Evolutionary conservation across 805 yeast species (phyloP).

Genomic region (Kodamaea leandrae): DNA sequence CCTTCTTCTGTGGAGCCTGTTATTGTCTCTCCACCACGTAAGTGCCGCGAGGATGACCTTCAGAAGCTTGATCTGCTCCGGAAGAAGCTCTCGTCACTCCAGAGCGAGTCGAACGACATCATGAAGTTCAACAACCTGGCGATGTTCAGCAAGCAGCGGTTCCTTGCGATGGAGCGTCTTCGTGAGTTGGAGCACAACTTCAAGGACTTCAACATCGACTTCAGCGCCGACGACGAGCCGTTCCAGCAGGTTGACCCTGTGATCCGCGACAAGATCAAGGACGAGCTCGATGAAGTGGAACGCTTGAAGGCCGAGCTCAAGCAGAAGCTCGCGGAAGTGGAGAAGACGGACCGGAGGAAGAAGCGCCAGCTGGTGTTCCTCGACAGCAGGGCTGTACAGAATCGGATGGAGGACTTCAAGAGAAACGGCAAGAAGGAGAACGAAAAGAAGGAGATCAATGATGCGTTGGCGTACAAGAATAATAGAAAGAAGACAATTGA

Average conservation of each 20-base stretch:
- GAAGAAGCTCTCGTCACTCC: slow-evolving; percentile 57
- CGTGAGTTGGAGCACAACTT: slow-evolving; percentile 66
- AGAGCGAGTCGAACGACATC: slow-evolving; percentile 73
- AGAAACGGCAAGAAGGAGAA: slow-evolving; percentile 24
- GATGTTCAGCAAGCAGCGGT: slow-evolving; percentile 55
- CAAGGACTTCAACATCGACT: slow-evolving; percentile 61
- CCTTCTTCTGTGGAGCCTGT: slow-evolving; percentile 16
- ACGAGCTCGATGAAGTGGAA: slow-evolving; percentile 43
- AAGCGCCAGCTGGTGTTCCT: slow-evolving; percentile 20
- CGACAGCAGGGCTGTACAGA: slow-evolving; percentile 30
- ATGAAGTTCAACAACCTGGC: slow-evolving; percentile 66
- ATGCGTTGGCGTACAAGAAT: slow-evolving; percentile 30
- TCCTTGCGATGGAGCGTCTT: slow-evolving; percentile 68
- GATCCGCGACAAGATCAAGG: slow-evolving; percentile 36
- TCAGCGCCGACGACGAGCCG: slow-evolving; percentile 18
- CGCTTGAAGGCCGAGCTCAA: slow-evolving; percentile 39
- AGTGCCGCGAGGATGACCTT: slow-evolving; percentile 49
- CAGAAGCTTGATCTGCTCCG: slow-evolving; percentile 55
- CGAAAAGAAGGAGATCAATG: neutral
- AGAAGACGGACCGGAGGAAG: slow-evolving; percentile 10
- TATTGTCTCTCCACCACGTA: slow-evolving; percentile 35
- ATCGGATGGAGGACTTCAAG: slow-evolving; percentile 23
- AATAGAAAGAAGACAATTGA: slow-evolving; percentile 36
- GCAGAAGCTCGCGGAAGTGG: slow-evolving; percentile 31
- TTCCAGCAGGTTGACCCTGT: slow-evolving; percentile 17